Conservation (phyloP, 1,284 basidiomycete species). For the Trichosporon sp. region DNA sequence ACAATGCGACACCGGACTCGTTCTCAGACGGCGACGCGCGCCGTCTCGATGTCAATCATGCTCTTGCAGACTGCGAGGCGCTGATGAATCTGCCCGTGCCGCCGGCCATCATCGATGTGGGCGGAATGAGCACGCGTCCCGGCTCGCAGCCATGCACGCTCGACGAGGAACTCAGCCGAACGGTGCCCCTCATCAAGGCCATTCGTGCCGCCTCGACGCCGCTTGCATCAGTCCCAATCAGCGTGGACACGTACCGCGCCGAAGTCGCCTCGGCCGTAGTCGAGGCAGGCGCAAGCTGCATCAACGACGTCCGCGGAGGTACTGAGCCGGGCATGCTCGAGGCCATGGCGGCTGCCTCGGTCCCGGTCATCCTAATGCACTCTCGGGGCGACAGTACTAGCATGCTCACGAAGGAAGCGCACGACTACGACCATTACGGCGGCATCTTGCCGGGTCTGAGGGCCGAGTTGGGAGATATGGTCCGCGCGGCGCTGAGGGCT, state of each 20-base stretch:
- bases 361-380: constrained; percentile 84
- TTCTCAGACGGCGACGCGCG: constrained; percentile 77
- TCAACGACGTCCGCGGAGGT: constrained; percentile 87
- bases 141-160: constrained; percentile 60
- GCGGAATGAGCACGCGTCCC: constrained; percentile 89
- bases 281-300: constrained; percentile 78
- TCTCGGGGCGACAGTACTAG: constrained; percentile 66
- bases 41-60: constrained; percentile 27
- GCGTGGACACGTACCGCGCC: constrained; percentile 87
- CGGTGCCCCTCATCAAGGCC: constrained; percentile 63
- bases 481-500: constrained; percentile 64
- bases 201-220: constrained; percentile 24
- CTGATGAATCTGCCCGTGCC: constrained; percentile 17
- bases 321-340: constrained; percentile 61
- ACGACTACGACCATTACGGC: constrained; percentile 55
- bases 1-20: constrained; percentile 93
- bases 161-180: constrained; percentile 68
- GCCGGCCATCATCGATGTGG: constrained; percentile 78
- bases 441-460: constrained; percentile 66
- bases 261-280: constrained; percentile 73
- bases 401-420: constrained; percentile 58
- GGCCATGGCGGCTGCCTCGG: constrained; percentile 58
- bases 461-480: constrained; percentile 65
- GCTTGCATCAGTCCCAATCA: constrained; percentile 56
- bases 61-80: constrained; percentile 27